These are phyloP conservation scores for Kwoniella sp. DNA, from an alignment of 768 basidiomycete genomes.

Conservation along the genomic window DNA sequence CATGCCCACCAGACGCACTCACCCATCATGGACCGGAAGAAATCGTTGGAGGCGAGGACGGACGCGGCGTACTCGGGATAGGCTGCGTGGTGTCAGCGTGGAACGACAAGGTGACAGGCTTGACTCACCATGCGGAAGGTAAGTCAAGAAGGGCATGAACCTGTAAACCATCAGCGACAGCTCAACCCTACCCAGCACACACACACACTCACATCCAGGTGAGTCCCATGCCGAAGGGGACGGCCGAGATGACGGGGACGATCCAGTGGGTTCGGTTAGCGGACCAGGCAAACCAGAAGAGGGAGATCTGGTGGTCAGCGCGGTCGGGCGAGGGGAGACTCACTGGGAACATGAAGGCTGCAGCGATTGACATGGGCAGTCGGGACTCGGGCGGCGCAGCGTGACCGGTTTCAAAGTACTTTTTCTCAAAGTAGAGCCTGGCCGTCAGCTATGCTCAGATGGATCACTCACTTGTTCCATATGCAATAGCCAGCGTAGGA, in stretches of 20 bases:
- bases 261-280: constrained; percentile 43
- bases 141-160: constrained; percentile 33
- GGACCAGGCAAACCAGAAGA: constrained; percentile 47
- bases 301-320: constrained; percentile 20
- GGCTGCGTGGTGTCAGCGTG: constrained; percentile 7
- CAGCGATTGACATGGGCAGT: constrained; percentile 25
- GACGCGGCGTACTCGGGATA: constrained; percentile 49
- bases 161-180: neutral
- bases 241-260: constrained; percentile 22
- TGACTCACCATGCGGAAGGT: constrained; percentile 24
- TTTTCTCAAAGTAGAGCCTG: constrained; percentile 32
- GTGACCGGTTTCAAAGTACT: constrained; percentile 8
- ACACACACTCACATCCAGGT: constrained; percentile 16
- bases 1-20: constrained; percentile 4
- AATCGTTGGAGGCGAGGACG: constrained; percentile 49
- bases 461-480: constrained; percentile 28
- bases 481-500: constrained; percentile 23
- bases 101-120: neutral
- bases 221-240: constrained; percentile 30
- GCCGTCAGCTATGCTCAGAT: neutral
- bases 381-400: constrained; percentile 19
- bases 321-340: constrained; percentile 9
- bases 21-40: constrained; percentile 46
- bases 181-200: neutral
- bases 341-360: constrained; percentile 29